Conservation (phyloP, 495 filamentous ascomycete genomes). For the Penicillium longicatenatum region DNA sequence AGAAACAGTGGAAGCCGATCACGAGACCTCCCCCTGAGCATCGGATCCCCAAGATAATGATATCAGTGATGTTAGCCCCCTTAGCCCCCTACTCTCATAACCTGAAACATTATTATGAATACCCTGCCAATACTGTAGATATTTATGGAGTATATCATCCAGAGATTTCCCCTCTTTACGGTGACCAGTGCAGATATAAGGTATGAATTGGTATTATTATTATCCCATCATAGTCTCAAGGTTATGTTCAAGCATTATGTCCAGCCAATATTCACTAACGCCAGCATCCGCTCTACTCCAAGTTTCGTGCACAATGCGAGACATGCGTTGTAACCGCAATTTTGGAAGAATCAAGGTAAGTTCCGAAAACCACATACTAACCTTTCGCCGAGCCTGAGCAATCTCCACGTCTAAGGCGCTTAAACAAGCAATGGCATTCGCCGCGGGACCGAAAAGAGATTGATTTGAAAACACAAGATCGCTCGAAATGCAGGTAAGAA, state of each 20-base stretch:
- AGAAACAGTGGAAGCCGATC: not conserved
- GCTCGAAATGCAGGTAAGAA: conserved; percentile 28
- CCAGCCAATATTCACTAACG: conserved; percentile 23
- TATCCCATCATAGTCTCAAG: conserved; percentile 32
- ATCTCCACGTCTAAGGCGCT: conserved; percentile 30
- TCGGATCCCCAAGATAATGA: not conserved
- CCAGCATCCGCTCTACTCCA: conserved; percentile 28
- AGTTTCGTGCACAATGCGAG: conserved; percentile 24
- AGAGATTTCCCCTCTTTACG: not conserved
- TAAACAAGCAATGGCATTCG: conserved; percentile 23
- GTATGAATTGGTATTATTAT: conserved; percentile 4
- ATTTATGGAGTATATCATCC: not conserved
- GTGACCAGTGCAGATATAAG: not conserved
- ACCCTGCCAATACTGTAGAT: not conserved
- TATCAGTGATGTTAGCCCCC: not conserved
- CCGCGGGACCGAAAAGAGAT: conserved; percentile 21
- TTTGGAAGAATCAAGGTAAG: conserved; percentile 29
- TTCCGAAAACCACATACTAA: conserved; percentile 26
- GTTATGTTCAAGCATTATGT: conserved; percentile 28
- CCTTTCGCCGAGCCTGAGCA: conserved; percentile 29
- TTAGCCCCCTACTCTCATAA: not conserved
- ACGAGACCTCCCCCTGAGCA: not conserved
- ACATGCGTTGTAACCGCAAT: conserved; percentile 26
- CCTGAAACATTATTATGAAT: not conserved
- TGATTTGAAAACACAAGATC: conserved; percentile 29